Base-by-base conservation (phyloP, 345 rosid species). In the Cardamine occulta region DNA sequence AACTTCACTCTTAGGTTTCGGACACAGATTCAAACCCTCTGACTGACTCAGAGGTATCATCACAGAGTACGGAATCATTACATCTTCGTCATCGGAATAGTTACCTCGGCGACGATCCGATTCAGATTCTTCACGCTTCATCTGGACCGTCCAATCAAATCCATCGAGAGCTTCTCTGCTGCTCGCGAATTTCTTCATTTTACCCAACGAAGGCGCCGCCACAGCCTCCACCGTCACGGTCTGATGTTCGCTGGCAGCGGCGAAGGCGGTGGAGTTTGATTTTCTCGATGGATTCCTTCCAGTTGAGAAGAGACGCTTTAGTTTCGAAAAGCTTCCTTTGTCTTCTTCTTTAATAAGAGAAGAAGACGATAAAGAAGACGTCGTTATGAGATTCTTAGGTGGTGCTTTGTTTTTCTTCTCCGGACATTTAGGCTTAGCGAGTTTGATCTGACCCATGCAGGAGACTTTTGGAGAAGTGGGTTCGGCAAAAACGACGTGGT, bases 401-500 rank as follows among this genome's bases (percentile, higher is more conserved):
- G 63, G 34, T 54, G 59, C 42, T 24, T 44, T 74, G 32, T 39
- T 77, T 31, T 26, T 68, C 37, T 53, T 73, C 62, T 66, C 88
- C 14, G 73, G 73, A 29, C 32, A 65, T 51, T 57, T 72, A 14
- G 73, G 45, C 44, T 72, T 77, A 5, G 62, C 54, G 68, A 37
- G 76, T 83, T 93, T 91, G 89, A 93, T 85, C 73, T 91, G 93
- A 63, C 98, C 98, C 81, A 93, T 91, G 80, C 98, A 93, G 0
- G 98, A 93, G 52, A 93, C 82, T 78, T 93, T 93, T 2, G 98
- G 98, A 11, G 98, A 93, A 6, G 86, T 84, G 8, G 98, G 98
- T 58, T 91, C 96, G 8, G 86, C 89, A 7, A 81, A 72, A 4
- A 75, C 71, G 11, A 56, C 83, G 54, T 72, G 80, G 51, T 74